These are phyloP conservation scores for Prunus yedoensis DNA, from an alignment of 331 rosid species.

Conservation along the genomic window DNA sequence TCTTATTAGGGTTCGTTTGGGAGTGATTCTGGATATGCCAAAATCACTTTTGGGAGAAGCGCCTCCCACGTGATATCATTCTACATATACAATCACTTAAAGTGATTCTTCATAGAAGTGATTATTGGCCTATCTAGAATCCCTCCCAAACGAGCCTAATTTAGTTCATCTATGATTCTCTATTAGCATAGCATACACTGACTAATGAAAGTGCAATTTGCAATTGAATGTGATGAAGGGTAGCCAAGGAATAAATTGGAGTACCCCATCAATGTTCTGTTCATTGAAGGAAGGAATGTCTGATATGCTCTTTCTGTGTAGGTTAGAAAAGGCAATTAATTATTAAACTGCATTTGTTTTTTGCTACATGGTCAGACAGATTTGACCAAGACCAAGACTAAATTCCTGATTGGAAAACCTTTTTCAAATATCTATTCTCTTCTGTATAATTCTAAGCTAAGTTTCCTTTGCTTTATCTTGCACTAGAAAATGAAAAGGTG, in stretches of 20 bases:
- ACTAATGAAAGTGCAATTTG: not conserved
- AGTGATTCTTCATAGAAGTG: too few relatives aligned
- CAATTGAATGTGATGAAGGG: not conserved
- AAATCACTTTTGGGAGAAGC: too few relatives aligned
- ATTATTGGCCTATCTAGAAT: too few relatives aligned
- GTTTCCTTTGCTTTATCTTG: not conserved
- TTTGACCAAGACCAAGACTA: conserved; percentile 12
- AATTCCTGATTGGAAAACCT: conserved; percentile 13
- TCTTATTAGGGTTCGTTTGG: too few relatives aligned
- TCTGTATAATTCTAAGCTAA: not conserved
- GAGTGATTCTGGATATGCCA: too few relatives aligned
- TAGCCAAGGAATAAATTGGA: conserved; percentile 15
- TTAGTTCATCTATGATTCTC: too few relatives aligned
- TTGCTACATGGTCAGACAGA: not conserved
- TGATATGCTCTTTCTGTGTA: not conserved
- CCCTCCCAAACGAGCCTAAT: too few relatives aligned
- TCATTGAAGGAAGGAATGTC: conserved; percentile 47
- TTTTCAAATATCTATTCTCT: not conserved
- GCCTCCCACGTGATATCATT: not conserved
- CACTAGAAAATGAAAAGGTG: not conserved
- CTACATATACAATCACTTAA: too few relatives aligned
- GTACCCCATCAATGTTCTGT: conserved; percentile 14
- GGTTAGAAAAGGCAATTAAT: not conserved
- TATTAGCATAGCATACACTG: too few relatives aligned
- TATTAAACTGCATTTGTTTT: not conserved